Base-by-base conservation (phyloP, 257 asterid genomes). In the Lavandula angustifolia region DNA sequence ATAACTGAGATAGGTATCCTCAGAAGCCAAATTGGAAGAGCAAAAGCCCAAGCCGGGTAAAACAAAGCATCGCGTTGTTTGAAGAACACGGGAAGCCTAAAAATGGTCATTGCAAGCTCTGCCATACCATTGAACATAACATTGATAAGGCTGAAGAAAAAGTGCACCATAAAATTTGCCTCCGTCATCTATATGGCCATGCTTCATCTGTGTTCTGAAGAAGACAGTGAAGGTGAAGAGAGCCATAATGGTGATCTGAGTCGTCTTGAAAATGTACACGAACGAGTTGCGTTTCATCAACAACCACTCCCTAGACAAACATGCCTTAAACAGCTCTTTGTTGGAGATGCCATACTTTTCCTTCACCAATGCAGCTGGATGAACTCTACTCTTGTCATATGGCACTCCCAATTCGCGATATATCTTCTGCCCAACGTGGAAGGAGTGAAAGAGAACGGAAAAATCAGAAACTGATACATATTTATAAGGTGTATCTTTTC, bases 111-210 rank as follows among this genome's bases (percentile, higher is more conserved):
- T 17, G 87, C 94, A 43, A 85, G 87, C 79, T 85, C 94, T 0
- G 89, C 84, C 81, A 80, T 85, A 42, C 94, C 94, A 54, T 83
- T 83, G 70, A 85, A 85, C 94, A 85, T 85, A 42, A 85, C 89
- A 42, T 83, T 85, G 6, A 85, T 68, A 40, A 85, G 94, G 68
- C 89, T 83, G 72, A 83, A 85, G 66, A 85, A 85, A n/a, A 35
- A 85, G 72, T 13, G 94, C 94, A 17, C 87, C 89, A 10, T 83
- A 83, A 73, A 81, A 81, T 49, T 85, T 85, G 37, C 78, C 70
- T 33, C 94, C 94, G 18, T 83, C 90, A 29, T 76, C 87, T 40
- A 78, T 72, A 29, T 77, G 78, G 7, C 94, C 90, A 29, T 76
- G 67, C 60, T 77, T 77, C 94, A 85, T 85, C 57, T 79, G 54